Evolutionary conservation across 129 eudicot species (phyloP).

Genomic region (Helianthus annuus): HanXRQr2.0-SUNRISE NC_035442.2:36422817-36423316

Average conservation of each 20-base stretch:
- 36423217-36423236: conserved; percentile 12
- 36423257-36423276: background rate
- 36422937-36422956: too few relatives aligned
- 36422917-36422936: too few relatives aligned
- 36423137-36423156: background rate
- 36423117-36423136: background rate
- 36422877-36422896: too few relatives aligned
- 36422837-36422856: too few relatives aligned
- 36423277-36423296: background rate
- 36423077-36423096: background rate
- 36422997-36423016: too few relatives aligned
- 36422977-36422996: too few relatives aligned
- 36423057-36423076: background rate
- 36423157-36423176: background rate
- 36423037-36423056: too few relatives aligned
- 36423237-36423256: background rate
- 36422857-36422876: too few relatives aligned
- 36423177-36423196: background rate
- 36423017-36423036: too few relatives aligned
- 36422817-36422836: too few relatives aligned
- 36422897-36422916: too few relatives aligned
- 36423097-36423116: background rate
- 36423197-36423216: conserved; percentile 17
- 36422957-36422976: too few relatives aligned
- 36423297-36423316: conserved; percentile 51